Base-by-base conservation (phyloP, 75 land plant genomes). In the Gnetum montanum region DNA sequence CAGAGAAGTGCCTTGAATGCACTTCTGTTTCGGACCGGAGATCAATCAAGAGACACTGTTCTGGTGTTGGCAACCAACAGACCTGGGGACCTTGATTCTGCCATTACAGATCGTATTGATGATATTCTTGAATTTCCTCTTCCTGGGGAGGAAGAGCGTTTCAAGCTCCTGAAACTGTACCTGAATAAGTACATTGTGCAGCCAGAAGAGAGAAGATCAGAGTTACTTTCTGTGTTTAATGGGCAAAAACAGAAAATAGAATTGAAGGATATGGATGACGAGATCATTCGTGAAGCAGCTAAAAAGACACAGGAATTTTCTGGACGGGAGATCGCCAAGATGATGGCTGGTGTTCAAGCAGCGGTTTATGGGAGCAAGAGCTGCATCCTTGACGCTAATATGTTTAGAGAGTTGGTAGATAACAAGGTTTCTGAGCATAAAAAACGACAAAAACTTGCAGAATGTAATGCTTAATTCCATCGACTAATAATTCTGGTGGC, bases 1-100 rank as follows among this genome's bases (percentile, higher is more conserved):
- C 98, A 94, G 63, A 70, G 98, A 11, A 94, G 98, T 83, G 98
- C 98, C 34, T 62, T 94, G 54, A 94, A 94, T 61, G 98, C 98
- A 5, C 60, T 94, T 56, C 72, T 94, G 38, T 94, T 82, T 49
- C 73, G 97, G 55, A 94, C 98, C 43, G 98, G 98, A 15, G 98
- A 94, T 65, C 98, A 94, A 61, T 94, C 98, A 13, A 70, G 83
- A 48, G 96, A 94, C 47, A 76, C 86, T 23, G 96, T 90, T 19
- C 74, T 94, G 22, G 98, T 85, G 0, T 83, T 94, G 16, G 98
- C 96, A 23, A 94, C 98, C 31, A 94, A 94, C 66, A 70, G 96
- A 26, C 96, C 96, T n/a, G 75, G 81, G 15, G 98, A 94, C 65
- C 80, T 94, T 37, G 98, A 94, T 54, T 51, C 85, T 43, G 98